Evolutionary conservation across 768 basidiomycete species (phyloP), one percentile per base, ranked within the genome.

Genomic region (Gloeophyllum trabeum): DNA sequence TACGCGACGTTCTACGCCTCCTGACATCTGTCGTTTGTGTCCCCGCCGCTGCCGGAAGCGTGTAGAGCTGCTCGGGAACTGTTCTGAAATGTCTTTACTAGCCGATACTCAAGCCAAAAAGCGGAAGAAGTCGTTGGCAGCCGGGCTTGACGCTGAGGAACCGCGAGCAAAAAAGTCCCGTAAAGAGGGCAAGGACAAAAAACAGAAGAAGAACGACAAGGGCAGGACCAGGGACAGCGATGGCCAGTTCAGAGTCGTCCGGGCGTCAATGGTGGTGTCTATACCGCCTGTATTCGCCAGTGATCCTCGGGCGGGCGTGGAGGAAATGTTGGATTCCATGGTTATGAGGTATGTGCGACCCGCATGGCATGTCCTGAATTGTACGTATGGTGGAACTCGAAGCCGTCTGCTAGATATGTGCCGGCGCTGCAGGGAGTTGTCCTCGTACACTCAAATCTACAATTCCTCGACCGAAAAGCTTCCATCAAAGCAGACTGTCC

Each of bases 241-340:
- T 44, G 45, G 62, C 21, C 76, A 85, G 54, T 88, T 88, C 54
- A 64, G 67, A 45, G 55, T 76, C 41, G 61, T 88, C 54, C 67
- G 66, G 39, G 71, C 86, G n/a, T 71, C 75, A 23, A 65, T 92
- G 42, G 63, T 71, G 20, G 64, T 94, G 32, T 79, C 86, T 6
- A 70, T 96, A 13, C 75, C 92, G 22, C 92, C 92, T 1, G 69
- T 83, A 34, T 94, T 90, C 57, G 74, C 86, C 13, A 70, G 64
- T 34, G 75, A 84, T 60, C 73, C 81, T n/a, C 65, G 71, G 6
- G 65, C 60, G 30, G 93, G 93, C 5, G 86, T 77, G 14, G 77
- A 83, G 54, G 90, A 97, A 61, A 79, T 92, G 75, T 65, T 97
- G 14, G 91, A 97, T 60, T 87, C 86, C 5, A 84, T 96, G 84